These are phyloP conservation scores for Saccharomycopsis capsularis DNA, from an alignment of 805 yeast genomes.

Conservation along the genomic window DNA sequence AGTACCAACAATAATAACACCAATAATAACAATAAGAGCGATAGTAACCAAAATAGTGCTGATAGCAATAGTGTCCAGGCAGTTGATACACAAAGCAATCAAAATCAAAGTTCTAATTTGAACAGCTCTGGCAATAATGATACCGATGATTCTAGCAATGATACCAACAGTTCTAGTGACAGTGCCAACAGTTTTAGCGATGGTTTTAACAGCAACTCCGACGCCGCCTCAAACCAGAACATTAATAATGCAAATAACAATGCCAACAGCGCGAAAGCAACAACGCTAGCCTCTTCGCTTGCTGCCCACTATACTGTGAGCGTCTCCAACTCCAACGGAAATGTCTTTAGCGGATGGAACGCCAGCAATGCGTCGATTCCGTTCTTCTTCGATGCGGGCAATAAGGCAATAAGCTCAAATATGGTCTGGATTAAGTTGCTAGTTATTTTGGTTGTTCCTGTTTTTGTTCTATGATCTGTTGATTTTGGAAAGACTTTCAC, in stretches of 20 bases:
- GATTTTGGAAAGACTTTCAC: no score
- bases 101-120: neutral
- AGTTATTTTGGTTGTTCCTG: conserved; percentile 1
- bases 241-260: neutral
- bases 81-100: neutral
- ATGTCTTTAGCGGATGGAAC: conserved; percentile 70
- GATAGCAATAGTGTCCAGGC: neutral
- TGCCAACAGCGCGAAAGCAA: neutral
- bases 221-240: neutral
- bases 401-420: neutral
- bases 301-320: neutral
- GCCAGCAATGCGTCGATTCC: conserved; percentile 64
- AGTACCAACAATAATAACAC: neutral
- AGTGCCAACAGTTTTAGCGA: neutral
- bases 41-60: neutral
- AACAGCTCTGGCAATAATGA: neutral
- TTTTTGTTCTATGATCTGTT: neutral
- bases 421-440: conserved; percentile 1
- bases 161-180: neutral
- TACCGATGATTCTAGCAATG: neutral
- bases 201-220: neutral
- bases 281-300: neutral
- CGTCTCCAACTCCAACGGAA: neutral
- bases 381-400: conserved; percentile 59
- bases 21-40: neutral